Evolutionary conservation across 768 basidiomycete genomes (phyloP).

Genomic region (Paxillus involutus): DNA sequence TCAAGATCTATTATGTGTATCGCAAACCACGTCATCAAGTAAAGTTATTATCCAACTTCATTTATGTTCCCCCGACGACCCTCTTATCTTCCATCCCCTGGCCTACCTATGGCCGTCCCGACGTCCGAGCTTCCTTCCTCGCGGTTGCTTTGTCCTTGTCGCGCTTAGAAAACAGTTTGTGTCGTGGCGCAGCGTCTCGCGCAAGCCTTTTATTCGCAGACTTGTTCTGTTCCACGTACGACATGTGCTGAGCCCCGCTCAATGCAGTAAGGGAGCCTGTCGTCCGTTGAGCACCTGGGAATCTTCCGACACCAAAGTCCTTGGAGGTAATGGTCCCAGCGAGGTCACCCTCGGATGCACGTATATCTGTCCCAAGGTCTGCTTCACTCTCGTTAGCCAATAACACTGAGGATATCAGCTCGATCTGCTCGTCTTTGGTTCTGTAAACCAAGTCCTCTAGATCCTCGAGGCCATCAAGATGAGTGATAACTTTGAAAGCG

Average conservation of each 20-base stretch:
- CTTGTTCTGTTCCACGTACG: constrained; percentile 90
- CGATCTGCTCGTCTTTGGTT: constrained; percentile 91
- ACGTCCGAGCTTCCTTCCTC: constrained; percentile 42
- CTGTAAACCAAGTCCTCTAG: constrained; percentile 90
- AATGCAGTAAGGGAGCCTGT: constrained; percentile 81
- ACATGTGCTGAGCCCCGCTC: constrained; percentile 90
- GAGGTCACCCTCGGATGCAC: constrained; percentile 80
- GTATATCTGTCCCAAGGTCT: constrained; percentile 82
- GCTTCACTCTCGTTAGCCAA: constrained; percentile 89
- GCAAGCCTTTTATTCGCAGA: constrained; percentile 83
- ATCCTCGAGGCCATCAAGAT: constrained; percentile 87
- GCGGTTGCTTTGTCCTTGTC: constrained; percentile 70
- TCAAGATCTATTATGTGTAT: no score
- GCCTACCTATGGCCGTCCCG: constrained; percentile 26
- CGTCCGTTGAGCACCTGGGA: constrained; percentile 71
- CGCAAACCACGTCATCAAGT: background rate
- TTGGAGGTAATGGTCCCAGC: constrained; percentile 85
- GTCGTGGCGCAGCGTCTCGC: constrained; percentile 50
- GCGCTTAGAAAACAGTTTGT: constrained; percentile 82
- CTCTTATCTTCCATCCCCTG: background rate
- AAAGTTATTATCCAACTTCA: constrained; percentile 15
- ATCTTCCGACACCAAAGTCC: constrained; percentile 71
- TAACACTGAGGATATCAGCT: constrained; percentile 90
- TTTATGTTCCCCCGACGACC: background rate
- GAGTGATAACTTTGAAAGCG: constrained; percentile 99